Evolutionary conservation across 192 early-diverging fungal genomes (phyloP).

Genomic region (Rhizophagus sp.): DNA sequence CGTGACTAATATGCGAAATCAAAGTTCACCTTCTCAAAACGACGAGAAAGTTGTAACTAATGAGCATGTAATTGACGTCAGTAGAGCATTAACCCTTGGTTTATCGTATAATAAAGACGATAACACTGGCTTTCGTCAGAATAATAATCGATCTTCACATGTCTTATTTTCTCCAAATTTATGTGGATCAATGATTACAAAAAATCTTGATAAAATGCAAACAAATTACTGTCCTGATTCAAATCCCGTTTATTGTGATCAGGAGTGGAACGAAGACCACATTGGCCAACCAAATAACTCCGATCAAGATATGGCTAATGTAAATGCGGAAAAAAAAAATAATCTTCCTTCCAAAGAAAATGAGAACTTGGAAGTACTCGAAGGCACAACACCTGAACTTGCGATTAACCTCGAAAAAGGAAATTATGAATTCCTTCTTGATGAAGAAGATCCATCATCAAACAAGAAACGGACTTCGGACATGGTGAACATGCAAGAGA

Average conservation of each 20-base stretch:
- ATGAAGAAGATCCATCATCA: not conserved
- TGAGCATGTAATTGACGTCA: not conserved
- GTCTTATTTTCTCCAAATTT: not conserved
- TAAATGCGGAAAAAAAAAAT: not conserved
- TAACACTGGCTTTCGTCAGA: not conserved
- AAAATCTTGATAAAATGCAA: not conserved
- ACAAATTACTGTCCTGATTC: not conserved
- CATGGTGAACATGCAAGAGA: not conserved
- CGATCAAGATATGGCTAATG: not conserved
- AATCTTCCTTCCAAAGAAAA: not conserved
- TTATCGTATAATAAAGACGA: not conserved
- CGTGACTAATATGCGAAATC: not conserved
- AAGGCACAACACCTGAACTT: not conserved
- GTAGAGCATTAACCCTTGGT: not conserved
- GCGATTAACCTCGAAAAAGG: not conserved
- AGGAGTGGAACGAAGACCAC: not conserved
- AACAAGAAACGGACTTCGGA: not conserved
- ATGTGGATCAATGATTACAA: not conserved
- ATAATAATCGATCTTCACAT: not conserved
- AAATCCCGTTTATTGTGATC: not conserved
- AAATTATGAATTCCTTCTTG: not conserved
- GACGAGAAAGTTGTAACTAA: not conserved
- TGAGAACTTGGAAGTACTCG: not conserved
- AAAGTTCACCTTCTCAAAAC: not conserved
- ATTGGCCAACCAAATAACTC: not conserved